Conservation (phyloP, 768 basidiomycete genomes). For the Rhodotorula taiwanensis region DNA sequence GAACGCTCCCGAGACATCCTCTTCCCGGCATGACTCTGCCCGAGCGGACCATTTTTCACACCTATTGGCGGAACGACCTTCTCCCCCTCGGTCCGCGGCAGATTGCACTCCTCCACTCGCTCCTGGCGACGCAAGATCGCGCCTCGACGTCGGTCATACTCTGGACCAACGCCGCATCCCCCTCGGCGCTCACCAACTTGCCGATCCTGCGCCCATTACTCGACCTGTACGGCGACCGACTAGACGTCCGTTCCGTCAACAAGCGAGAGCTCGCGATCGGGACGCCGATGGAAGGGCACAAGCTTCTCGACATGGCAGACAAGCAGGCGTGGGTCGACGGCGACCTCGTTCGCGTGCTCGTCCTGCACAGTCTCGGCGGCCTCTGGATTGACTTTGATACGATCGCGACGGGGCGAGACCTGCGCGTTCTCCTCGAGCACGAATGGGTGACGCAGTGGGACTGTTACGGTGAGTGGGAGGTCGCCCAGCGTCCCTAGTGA, state of each 20-base stretch:
- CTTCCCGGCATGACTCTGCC: constrained; percentile 35
- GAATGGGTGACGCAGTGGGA: constrained; percentile 99
- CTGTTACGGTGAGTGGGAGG: constrained; percentile 67
- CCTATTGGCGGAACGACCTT: constrained; percentile 90
- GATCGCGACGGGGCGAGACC: constrained; percentile 69
- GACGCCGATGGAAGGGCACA: constrained; percentile 66
- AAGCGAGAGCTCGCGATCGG: constrained; percentile 61
- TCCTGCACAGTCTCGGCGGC: constrained; percentile 83
- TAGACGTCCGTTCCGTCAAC: constrained; percentile 65
- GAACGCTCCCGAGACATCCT: constrained; percentile 56
- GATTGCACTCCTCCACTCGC: constrained; percentile 84
- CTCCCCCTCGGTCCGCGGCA: constrained; percentile 72
- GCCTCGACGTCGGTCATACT: constrained; percentile 61
- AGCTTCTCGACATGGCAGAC: constrained; percentile 59
- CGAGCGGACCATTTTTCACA: constrained; percentile 62
- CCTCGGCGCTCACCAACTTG: constrained; percentile 44
- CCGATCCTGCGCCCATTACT: constrained; percentile 19
- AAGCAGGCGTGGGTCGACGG: constrained; percentile 89
- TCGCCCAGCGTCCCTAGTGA: not conserved
- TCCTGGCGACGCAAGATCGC: constrained; percentile 83
- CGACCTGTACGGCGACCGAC: constrained; percentile 15
- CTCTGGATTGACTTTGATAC: constrained; percentile 99
- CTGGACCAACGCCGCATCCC: constrained; percentile 81
- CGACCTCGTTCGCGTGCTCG: constrained; percentile 77
- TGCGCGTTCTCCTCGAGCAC: constrained; percentile 78